phyloP scores from a whole-genome alignment of 495 filamentous ascomycete species.

The Podospora pseudopauciseta region DNA sequence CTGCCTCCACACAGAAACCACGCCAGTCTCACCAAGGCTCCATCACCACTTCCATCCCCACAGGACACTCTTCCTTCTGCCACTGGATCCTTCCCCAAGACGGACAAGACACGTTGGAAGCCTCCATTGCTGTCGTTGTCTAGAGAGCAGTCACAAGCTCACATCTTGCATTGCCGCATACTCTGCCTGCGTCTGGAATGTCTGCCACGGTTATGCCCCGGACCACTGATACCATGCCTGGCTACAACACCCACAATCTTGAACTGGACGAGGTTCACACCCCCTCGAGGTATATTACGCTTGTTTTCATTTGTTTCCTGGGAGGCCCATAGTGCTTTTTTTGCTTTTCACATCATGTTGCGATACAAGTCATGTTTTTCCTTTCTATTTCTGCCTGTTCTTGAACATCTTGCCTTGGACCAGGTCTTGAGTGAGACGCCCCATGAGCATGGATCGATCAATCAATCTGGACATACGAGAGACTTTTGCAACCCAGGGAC shows the following conservation, averaged over 20 bases:
- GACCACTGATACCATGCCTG: slow-evolving; percentile 43
- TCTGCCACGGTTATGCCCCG: slow-evolving; percentile 44
- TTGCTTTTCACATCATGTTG: slow-evolving; percentile 25
- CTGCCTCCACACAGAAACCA: not conserved
- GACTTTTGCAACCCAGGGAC: slow-evolving; percentile 10
- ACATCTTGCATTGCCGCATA: not conserved
- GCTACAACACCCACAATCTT: slow-evolving; percentile 38
- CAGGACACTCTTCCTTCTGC: slow-evolving; percentile 5
- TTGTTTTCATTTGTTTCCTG: slow-evolving; percentile 32
- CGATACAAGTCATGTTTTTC: slow-evolving; percentile 29
- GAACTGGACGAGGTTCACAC: slow-evolving; percentile 53
- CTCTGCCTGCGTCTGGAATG: slow-evolving; percentile 31
- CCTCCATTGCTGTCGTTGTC: slow-evolving; percentile 18
- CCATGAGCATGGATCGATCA: not conserved
- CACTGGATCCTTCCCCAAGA: slow-evolving; percentile 9
- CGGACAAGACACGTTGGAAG: slow-evolving; percentile 14
- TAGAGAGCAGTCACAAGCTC: slow-evolving; percentile 19
- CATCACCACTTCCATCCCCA: slow-evolving; percentile 1
- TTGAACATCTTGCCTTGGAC: not conserved
- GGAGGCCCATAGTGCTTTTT: slow-evolving; percentile 38
- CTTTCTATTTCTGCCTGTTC: slow-evolving; percentile 9
- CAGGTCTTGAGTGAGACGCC: slow-evolving; percentile 28
- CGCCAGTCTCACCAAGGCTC: slow-evolving; percentile 10
- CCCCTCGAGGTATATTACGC: slow-evolving; percentile 50
- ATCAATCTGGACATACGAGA: slow-evolving; percentile 9